phyloP scores from a whole-genome alignment of 441 rosid genomes.

The Adansonia gregorii region DNA sequence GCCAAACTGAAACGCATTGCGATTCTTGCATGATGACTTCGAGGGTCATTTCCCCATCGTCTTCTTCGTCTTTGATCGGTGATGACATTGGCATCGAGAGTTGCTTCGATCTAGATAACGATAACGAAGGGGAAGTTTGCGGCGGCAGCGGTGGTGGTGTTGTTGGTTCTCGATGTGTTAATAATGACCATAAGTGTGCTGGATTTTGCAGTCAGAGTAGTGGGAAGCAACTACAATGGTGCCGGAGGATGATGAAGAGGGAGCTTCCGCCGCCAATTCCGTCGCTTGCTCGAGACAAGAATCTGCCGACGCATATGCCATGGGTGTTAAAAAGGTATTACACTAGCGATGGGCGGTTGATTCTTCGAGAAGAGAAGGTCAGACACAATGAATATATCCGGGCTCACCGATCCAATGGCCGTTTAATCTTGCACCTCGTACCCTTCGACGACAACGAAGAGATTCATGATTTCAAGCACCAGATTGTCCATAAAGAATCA shows the following conservation, averaged over 20 bases:
- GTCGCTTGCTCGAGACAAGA: slow-evolving; percentile 49
- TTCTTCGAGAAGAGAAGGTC: slow-evolving; percentile 53
- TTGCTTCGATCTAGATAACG: slow-evolving; percentile 40
- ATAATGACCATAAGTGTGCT: neutral
- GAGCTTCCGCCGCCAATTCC: slow-evolving; percentile 64
- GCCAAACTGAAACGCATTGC: slow-evolving; percentile 19
- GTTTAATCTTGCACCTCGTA: slow-evolving; percentile 57
- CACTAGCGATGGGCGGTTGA: slow-evolving; percentile 61
- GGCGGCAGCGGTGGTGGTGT: neutral
- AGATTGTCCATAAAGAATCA: slow-evolving; percentile 1
- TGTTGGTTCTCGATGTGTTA: neutral
- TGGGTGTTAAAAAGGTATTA: slow-evolving; percentile 55
- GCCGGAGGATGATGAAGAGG: slow-evolving; percentile 25
- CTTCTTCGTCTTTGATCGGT: slow-evolving; percentile 31
- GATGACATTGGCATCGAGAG: slow-evolving; percentile 63
- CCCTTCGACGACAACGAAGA: slow-evolving; percentile 31
- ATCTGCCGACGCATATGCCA: slow-evolving; percentile 49
- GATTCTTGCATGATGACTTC: slow-evolving; percentile 22
- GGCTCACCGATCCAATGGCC: slow-evolving; percentile 55
- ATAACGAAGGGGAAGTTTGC: slow-evolving; percentile 4
- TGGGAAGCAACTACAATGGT: slow-evolving; percentile 20
- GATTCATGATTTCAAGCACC: slow-evolving; percentile 15
- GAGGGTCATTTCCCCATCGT: neutral
- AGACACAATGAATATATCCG: slow-evolving; percentile 53
- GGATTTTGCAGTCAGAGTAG: neutral